Evolutionary conservation across 2,329 filamentous ascomycete species (phyloP), one percentile per base, ranked within the genome.

Genomic region (Colletotrichum paranaense): DNA sequence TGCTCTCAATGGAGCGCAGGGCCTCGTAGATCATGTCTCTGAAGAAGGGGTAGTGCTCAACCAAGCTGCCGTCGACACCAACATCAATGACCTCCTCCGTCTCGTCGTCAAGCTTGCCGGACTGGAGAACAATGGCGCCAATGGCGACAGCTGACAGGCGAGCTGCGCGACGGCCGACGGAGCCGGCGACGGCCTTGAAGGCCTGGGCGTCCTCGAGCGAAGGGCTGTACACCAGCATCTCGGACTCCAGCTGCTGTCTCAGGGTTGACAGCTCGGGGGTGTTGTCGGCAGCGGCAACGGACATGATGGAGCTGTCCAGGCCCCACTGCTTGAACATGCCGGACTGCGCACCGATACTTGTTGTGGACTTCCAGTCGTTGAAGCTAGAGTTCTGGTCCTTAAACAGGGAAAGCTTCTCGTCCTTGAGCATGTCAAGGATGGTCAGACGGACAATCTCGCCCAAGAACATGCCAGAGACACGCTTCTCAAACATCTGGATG

Each of bases 401-500:
- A 89, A 98, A 97, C 46, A 98, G 88, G 3, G 91, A 87, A 7
- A 93, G 84, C 1, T 88, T 82, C 32, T 91, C 87, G 77, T 94
- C 89, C 77, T 93, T 89, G 79, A 95, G 86, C 81, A 98, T 89
- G 71, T 91, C 88, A 63, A 97, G 82, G 26, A 98, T 85, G 19
- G 92, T 92, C 57, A 94, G 88, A 67, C 97, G 93, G 68, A 98
- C 88, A 75, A 98, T 95, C 83, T 99, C 97, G 67, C 97, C 97
- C 62, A 99, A 84, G 86, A 98, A 99, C 96, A 99, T 98, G 81
- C 97, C 97, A 0, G 95, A 98, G 19, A 99, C 93, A 60, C 96
- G 93, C 89, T 99, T 99, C 86, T 99, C 97, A 80, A 98, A 99
- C 94, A 98, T 98, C 81, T 99, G 97, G 74, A 97, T 91, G 30